Evolutionary conservation across 2,329 filamentous ascomycete genomes (phyloP).

Genomic region (Calonectria hawksworthii): DNA sequence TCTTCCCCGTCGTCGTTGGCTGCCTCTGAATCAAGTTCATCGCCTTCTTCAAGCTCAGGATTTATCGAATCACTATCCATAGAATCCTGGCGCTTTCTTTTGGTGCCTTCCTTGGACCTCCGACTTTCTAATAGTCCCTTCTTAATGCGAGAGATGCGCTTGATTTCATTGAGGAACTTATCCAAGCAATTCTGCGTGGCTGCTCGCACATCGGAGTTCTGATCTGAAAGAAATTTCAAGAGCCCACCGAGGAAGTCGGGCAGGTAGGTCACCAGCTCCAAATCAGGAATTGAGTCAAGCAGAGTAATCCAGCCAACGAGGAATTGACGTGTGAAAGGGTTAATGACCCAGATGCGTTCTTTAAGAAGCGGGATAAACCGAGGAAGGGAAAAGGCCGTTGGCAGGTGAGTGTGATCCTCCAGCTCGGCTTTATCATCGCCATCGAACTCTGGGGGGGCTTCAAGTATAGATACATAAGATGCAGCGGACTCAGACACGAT

Average conservation of each 20-base stretch:
- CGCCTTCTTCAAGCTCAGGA: constrained; percentile 71
- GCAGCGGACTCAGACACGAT: constrained; percentile 96
- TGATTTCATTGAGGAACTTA: constrained; percentile 92
- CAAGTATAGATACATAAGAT: constrained; percentile 92
- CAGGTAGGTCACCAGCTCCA: constrained; percentile 93
- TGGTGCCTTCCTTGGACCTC: constrained; percentile 76
- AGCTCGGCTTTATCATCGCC: constrained; percentile 63
- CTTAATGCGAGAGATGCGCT: constrained; percentile 92
- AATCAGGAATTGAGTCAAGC: constrained; percentile 94
- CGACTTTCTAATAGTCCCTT: constrained; percentile 91
- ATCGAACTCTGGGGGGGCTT: constrained; percentile 64
- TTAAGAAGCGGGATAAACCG: constrained; percentile 94
- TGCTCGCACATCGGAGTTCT: constrained; percentile 94
- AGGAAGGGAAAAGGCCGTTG: constrained; percentile 91
- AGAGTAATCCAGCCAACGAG: constrained; percentile 96
- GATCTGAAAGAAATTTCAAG: constrained; percentile 91
- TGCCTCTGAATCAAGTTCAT: constrained; percentile 70
- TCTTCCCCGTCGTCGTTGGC: constrained; percentile 70
- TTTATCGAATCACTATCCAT: constrained; percentile 75
- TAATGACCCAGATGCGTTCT: constrained; percentile 93
- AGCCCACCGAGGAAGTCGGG: constrained; percentile 92
- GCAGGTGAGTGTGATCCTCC: constrained; percentile 66
- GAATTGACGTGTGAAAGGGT: constrained; percentile 95
- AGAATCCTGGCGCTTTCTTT: constrained; percentile 78
- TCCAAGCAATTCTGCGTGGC: constrained; percentile 91